Evolutionary conservation across 495 filamentous ascomycete genomes (phyloP).

Genomic region (Aspergillus carlsbadensis): DNA sequence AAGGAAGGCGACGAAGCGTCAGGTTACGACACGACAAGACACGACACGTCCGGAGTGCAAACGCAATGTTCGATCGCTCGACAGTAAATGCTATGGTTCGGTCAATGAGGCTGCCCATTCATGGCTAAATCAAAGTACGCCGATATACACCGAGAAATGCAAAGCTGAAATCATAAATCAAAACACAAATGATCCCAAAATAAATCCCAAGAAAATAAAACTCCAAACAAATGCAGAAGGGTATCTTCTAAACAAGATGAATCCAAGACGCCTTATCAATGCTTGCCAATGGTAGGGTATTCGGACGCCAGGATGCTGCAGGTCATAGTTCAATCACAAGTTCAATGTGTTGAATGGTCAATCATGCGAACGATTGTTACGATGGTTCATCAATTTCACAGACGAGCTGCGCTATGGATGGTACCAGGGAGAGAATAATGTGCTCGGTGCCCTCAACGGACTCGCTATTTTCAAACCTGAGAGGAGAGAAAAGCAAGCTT

Average conservation of each 20-base stretch:
- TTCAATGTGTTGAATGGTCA: slow-evolving; percentile 4
- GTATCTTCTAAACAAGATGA: slow-evolving; percentile 13
- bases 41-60: slow-evolving; percentile 10
- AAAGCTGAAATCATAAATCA: slow-evolving; percentile 13
- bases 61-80: slow-evolving; percentile 13
- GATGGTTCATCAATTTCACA: too few species aligned
- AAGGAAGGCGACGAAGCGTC: slow-evolving; percentile 1
- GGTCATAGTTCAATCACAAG: slow-evolving; percentile 2
- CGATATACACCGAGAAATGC: slow-evolving; percentile 6
- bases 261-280: slow-evolving; percentile 10
- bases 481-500: too few species aligned
- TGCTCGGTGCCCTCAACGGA: too few species aligned
- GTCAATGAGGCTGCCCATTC: slow-evolving; percentile 10
- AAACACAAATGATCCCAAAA: slow-evolving; percentile 17
- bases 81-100: slow-evolving; percentile 1
- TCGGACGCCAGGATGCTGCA: not conserved
- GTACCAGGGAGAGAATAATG: too few species aligned
- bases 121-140: slow-evolving; percentile 8
- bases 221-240: slow-evolving; percentile 11
- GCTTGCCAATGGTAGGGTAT: slow-evolving; percentile 2
- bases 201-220: slow-evolving; percentile 10
- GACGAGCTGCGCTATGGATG: too few species aligned
- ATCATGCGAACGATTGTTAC: not conserved
- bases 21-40: not conserved
- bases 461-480: not conserved